Base-by-base conservation (phyloP, 163 green algal genomes). In the Chloroidium sp. region DNA sequence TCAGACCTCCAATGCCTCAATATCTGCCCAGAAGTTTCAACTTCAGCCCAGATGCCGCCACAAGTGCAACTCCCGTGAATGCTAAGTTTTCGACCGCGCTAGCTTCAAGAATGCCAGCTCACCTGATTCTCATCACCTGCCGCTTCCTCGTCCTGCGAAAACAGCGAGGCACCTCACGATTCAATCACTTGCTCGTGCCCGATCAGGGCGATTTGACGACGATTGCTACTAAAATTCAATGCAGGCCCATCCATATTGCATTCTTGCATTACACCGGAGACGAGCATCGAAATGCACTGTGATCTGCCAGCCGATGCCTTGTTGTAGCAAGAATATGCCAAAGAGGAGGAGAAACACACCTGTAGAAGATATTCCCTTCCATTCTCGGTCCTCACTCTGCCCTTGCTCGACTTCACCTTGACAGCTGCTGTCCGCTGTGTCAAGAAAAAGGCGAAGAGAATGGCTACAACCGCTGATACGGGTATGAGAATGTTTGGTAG, bases 121-220 rank as follows among this genome's bases (percentile, higher is more conserved):
- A 95, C 93, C 89, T 94, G 91, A 68, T 92, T 87, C 77, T 96
- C 93, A 10, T 93, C 93, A 36, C 89, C 80, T 87, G 92, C 88
- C 85, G 95, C 91, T 87, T 96, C 93, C 83, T 96, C 93, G 10
- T 69, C 57, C 62, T 72, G 64, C 64, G 8, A 10, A n/a, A 6
- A 72, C 6, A 6, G 8, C 6, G 64, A 6, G 6, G 6, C 64
- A 72, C 6, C 64, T n/a, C 6, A 6, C 64, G 6, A 10, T n/a
- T 10, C 64, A 72, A 10, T 10, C 64, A 72, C 6, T 6, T 10
- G 6, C 6, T 10, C 64, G 64, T 72, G 64, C 6, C 6, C 64
- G 64, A 72, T 10, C 64, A 36, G 36, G 36, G 64, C 64, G 6
- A 72, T 72, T 72, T 72, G 64, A 36, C 36, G 36, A 36, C 36